Evolutionary conservation across 768 basidiomycete species (phyloP), one percentile per base, ranked within the genome.

Genomic region (Floccularia luteovirens): DNA sequence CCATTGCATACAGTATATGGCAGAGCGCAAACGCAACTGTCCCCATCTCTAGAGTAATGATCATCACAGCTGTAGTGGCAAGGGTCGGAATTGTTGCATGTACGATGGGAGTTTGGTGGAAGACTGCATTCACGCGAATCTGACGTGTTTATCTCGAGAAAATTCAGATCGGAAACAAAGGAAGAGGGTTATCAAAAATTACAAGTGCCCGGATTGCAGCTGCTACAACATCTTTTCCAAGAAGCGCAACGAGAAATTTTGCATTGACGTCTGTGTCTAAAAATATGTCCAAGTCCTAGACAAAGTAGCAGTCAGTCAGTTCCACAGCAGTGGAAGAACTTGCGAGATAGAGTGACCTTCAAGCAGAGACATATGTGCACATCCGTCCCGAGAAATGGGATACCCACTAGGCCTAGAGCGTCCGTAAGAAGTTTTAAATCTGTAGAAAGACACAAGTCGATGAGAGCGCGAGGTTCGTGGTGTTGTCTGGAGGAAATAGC

Each of bases 1-100:
- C 66, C 69, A 40, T 72, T 70, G 45, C 69, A 71, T 16, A 57
- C 52, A 7, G 43, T 44, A 39, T 63, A 48, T 1, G 65, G 64
- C 17, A 49, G 38, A 21, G 55, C 44, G 42, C 69, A 72, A 17
- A 63, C 54, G 39, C 70, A 72, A 19, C 49, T 38, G 31, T 58
- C 46, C 2, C 57, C 61, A 13, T 53, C 24, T 19, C 39, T 43
- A 16, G 52, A 45, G 33, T 53, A 66, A 17, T 52, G 50, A 12
- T 40, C 10, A 22, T 62, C 53, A 42, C 67, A 69, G 5, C 48
- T 38, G 44, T 55, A 66, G 40, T 57, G 58, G 38, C 67, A 69
- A 36, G 63, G 60, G 32, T 66, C 55, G 16, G 41, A 32, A 7
- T 45, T 47, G 13, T 50, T 51, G 43, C 64, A 66, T 5, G 49